These are phyloP conservation scores for Persicaria tinctoria DNA, from an alignment of 148 eudicot genomes.

Conservation along the genomic window DNA sequence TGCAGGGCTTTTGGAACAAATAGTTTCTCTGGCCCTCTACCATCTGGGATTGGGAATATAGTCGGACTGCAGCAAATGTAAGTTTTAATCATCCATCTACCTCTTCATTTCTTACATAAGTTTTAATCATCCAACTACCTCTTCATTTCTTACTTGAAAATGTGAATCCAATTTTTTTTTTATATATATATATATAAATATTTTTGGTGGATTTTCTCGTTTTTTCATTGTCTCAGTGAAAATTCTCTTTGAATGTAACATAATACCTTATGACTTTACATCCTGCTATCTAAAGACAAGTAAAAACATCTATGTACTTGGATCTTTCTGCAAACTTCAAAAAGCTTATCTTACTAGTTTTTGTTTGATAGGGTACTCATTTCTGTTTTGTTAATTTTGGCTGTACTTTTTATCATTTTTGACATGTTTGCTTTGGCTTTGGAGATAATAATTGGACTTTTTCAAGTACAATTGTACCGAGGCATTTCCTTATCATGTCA, in stretches of 20 bases:
- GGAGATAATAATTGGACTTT: too few species aligned
- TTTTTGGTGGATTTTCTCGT: too few species aligned
- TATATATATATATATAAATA: too few species aligned
- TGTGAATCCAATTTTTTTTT: not conserved
- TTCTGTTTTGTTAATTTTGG: too few species aligned
- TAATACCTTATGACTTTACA: too few species aligned
- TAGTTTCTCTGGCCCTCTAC: conserved; percentile 70
- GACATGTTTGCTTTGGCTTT: too few species aligned
- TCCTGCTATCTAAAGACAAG: too few species aligned
- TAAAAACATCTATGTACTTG: too few species aligned
- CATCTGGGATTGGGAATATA: conserved; percentile 64
- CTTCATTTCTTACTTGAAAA: not conserved
- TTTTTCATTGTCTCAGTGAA: too few species aligned
- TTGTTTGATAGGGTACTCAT: not conserved
- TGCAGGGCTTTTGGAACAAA: conserved; percentile 55
- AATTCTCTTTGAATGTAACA: too few species aligned
- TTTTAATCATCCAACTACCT: not conserved
- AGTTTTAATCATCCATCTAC: conserved; percentile 18
- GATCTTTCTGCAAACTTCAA: not conserved
- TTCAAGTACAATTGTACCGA: too few species aligned
- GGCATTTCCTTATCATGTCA: not conserved
- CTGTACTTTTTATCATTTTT: too few species aligned
- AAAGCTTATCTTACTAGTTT: not conserved
- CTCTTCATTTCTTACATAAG: conserved; percentile 21
- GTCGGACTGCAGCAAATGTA: conserved; percentile 45